Base-by-base conservation (phyloP, 106 monocot species). In the Phalaenopsis aphrodite region DNA sequence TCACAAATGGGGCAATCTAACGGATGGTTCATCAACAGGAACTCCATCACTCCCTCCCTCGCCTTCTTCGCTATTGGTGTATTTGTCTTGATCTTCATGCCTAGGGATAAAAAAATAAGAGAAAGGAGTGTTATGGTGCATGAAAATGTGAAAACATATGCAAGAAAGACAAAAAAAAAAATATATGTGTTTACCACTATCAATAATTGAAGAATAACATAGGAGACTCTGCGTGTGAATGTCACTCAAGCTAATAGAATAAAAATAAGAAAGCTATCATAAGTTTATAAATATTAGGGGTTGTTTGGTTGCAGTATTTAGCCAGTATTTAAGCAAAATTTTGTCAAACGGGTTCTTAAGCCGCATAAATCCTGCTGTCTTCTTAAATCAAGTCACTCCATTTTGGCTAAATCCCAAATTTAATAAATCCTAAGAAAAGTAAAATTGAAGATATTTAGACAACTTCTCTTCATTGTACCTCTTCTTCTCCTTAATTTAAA, bases 31-130 rank as follows among this genome's bases (percentile, higher is more conserved):
- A 95, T 95, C 80, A 99, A 81, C 79, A 99, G 73, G 85, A 99
- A 99, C 85, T 99, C 99, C 99, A 99, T 99, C 55, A 99, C 99
- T 18, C 99, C 99, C 77, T 99, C 99, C 80, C 99, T 95, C 19
- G 99, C 99, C 84, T 99, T 99, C 83, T 95, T 99, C 1, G 99
- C 99, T n/a, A 99, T 65, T 0, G 99, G 99, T 16, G 99, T 99
- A 77, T 89, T 84, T 1, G 99, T 99, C 87, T 99, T 99, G 75
- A 99, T 95, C 88, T 99, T 99, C 99, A 99, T 99, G 56, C 99
- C 99, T 99, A 42, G 8, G 10, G 19, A 47, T 11, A 56, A 82
- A 81, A 52, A 56, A 38, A 5, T 8, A 76, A 1, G 41, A 48
- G 66, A 74, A 5, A 18, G 30, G 30, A 30, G 3, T 23, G 36